phyloP scores from a whole-genome alignment of 805 yeast genomes.

The Priceomyces haplophilus region DNA sequence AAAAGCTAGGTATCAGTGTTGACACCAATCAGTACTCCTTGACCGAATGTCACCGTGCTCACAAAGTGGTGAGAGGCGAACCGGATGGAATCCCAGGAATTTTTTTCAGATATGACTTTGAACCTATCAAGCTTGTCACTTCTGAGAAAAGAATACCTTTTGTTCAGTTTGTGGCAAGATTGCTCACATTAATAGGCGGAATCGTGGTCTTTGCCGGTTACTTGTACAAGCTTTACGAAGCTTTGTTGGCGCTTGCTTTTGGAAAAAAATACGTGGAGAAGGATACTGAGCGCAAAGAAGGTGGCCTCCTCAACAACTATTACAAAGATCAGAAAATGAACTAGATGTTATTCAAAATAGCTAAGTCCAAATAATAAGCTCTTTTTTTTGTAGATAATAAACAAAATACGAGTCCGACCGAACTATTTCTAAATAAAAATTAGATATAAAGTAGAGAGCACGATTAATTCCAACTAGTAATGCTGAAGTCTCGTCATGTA shows the following conservation, averaged over 20 bases:
- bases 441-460: too few relatives aligned
- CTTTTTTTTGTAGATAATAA: too few relatives aligned
- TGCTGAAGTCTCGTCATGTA: too few relatives aligned
- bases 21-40: slow-evolving; percentile 86
- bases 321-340: background rate
- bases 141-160: slow-evolving; percentile 75
- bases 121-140: slow-evolving; percentile 71
- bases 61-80: slow-evolving; percentile 10
- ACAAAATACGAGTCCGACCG: too few relatives aligned
- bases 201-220: slow-evolving; percentile 67
- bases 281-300: slow-evolving; percentile 44
- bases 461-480: too few relatives aligned
- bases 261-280: slow-evolving; percentile 56
- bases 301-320: slow-evolving; percentile 27
- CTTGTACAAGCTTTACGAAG: slow-evolving; percentile 57
- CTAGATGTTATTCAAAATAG: background rate
- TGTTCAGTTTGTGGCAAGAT: slow-evolving; percentile 68
- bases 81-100: slow-evolving; percentile 66
- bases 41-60: slow-evolving; percentile 44
- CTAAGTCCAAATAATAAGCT: too few relatives aligned
- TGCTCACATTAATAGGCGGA: slow-evolving; percentile 84
- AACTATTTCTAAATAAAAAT: too few relatives aligned
- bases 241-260: slow-evolving; percentile 44
- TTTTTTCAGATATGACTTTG: slow-evolving; percentile 81
- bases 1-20: slow-evolving; percentile 64